These are phyloP conservation scores for Leishmania major DNA, from an alignment of 208 protist species.

Conservation along the genomic window DNA sequence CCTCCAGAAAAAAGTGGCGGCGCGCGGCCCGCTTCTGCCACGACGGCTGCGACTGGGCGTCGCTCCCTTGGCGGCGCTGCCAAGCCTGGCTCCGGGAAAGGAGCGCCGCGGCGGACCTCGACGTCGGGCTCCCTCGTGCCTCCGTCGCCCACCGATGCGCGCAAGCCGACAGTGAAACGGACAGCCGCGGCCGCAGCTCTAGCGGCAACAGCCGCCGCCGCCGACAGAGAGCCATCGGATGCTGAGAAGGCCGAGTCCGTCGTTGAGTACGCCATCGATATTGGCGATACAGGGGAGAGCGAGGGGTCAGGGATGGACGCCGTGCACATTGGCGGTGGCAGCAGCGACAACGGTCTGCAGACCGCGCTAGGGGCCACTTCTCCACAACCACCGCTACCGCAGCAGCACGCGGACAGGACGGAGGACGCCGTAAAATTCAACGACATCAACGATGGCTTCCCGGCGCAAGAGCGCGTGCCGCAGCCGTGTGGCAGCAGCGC, in stretches of 20 bases:
- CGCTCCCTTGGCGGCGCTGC: neutral
- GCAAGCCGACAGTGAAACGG: neutral
- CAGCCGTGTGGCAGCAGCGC: constrained; percentile 1
- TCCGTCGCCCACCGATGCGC: neutral
- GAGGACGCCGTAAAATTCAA: neutral
- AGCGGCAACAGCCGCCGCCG: neutral
- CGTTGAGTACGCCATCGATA: constrained; percentile 26
- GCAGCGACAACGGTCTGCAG: constrained; percentile 7
- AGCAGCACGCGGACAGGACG: neutral
- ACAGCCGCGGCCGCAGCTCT: neutral
- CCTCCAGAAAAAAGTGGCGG: neutral
- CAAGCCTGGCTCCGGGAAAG: neutral
- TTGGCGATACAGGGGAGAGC: neutral
- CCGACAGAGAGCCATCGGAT: neutral
- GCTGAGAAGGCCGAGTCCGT: constrained; percentile 6
- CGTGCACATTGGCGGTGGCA: neutral
- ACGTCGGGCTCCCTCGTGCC: neutral
- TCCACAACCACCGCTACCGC: neutral
- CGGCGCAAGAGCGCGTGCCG: neutral
- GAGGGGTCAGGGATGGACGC: constrained; percentile 3
- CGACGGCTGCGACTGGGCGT: neutral
- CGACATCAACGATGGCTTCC: neutral
- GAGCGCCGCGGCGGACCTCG: neutral
- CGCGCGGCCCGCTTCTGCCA: neutral
- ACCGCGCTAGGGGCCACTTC: neutral